Base-by-base conservation (phyloP, 176 grass and related monocot species). In the Triticum monococcum region DNA sequence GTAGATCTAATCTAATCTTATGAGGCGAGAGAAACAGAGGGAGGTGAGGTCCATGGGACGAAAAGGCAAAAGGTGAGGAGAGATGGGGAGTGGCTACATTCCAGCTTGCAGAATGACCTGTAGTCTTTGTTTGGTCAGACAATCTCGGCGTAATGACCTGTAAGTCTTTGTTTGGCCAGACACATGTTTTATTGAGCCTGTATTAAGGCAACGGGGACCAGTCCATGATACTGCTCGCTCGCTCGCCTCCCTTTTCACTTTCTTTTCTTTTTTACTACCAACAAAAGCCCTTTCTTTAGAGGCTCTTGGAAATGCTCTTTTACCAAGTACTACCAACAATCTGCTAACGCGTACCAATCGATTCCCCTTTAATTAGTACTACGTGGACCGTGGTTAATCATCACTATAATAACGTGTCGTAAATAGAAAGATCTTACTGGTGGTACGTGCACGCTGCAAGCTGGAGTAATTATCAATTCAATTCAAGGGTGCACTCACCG, bases 401-500 rank as follows among this genome's bases (percentile, higher is more conserved):
- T 16, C 4, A 35, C 18, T 26, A 28, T 10, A 24, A 9, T 66
- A 20, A 17, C 18, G 66, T 57, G 66, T 68, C 66, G 14, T 35
- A 69, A 2, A 22, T 69, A 69, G 37, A 69, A 33, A 69, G 32
- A 22, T 69, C 32, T 69, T 33, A 11, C 17, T 16, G n/a, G 23
- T 16, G n/a, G 23, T 16, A 8, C 38, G 38, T 23, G n/a, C 38
- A 74, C 1, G 12, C 1, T 57, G 54, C 54, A 57, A 57, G 54
- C 54, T 57, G 54, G 54, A 57, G 54, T 57, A 8, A 57, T 20
- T 22, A 62, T 61, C 57, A 61, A 12, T n/a, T 9, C 56, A 14
- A 54, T n/a, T 9, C 56, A 23, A 64, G 7, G 23, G 32, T n/a
- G 30, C 41, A 87, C 85, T 81, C 68, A 91, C 89, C 86, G 89